phyloP scores from a whole-genome alignment of 1,284 basidiomycete genomes.

The Trichosporon sp. region DNA sequence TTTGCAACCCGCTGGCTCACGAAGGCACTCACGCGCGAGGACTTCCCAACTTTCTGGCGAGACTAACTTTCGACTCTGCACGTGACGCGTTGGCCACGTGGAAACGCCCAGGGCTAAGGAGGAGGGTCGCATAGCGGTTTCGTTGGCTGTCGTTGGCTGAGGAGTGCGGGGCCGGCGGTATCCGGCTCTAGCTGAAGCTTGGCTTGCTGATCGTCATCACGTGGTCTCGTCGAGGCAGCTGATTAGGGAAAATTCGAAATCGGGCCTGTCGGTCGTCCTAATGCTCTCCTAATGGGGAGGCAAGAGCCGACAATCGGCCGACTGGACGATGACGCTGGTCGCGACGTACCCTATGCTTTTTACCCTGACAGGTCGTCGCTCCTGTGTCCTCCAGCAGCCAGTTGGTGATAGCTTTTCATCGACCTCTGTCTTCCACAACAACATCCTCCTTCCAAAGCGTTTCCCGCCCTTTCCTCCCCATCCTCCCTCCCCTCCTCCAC shows the following conservation, averaged over 20 bases:
- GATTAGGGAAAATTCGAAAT: neutral
- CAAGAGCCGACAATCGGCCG: conserved; percentile 8
- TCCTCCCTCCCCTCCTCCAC: conserved; percentile 13
- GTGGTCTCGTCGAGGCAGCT: neutral
- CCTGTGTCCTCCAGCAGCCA: neutral
- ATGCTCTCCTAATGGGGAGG: neutral
- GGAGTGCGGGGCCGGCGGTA: conserved; percentile 4
- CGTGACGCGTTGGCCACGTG: neutral
- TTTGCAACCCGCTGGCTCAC: neutral
- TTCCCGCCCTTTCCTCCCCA: conserved; percentile 1
- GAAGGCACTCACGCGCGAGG: neutral
- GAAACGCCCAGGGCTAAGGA: neutral
- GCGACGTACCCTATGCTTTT: conserved; percentile 1
- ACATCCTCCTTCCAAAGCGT: conserved; percentile 21
- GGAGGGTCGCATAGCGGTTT: neutral
- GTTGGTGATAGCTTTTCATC: conserved; percentile 16
- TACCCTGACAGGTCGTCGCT: conserved; percentile 13
- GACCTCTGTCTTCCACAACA: conserved; percentile 1
- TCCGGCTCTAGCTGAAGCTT: neutral
- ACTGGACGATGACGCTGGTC: conserved; percentile 5
- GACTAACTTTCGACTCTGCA: neutral
- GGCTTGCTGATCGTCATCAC: neutral
- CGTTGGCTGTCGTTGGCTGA: conserved; percentile 2
- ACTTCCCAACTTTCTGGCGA: neutral
- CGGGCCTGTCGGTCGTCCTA: neutral